Evolutionary conservation across 2,329 filamentous ascomycete genomes (phyloP).

Genomic region (Hysterium pulicare): DNA sequence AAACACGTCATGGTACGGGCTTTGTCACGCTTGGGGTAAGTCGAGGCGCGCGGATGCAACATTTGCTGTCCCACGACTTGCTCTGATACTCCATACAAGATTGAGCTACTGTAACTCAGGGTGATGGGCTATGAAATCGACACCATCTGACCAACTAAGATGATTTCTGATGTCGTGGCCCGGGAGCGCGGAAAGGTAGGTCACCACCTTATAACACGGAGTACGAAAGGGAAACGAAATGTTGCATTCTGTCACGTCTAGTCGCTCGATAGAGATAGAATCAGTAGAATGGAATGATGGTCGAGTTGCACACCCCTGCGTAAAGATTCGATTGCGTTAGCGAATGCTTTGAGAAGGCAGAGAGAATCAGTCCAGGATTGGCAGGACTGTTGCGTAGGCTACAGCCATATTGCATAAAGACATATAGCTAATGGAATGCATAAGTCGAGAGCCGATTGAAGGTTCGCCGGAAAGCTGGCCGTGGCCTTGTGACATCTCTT

Average conservation of each 20-base stretch:
- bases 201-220: constrained; percentile 19
- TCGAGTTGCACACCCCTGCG: constrained; percentile 16
- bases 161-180: too few relatives aligned
- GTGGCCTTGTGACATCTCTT: neutral
- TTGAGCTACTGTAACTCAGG: too few relatives aligned
- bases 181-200: too few relatives aligned
- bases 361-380: constrained; percentile 18
- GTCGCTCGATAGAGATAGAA: constrained; percentile 18
- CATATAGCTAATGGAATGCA: constrained; percentile 15
- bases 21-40: constrained; percentile 1
- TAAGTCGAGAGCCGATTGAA: constrained; percentile 18
- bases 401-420: constrained; percentile 17
- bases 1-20: constrained; percentile 2
- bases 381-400: constrained; percentile 17
- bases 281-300: constrained; percentile 14
- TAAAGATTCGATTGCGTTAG: constrained; percentile 17
- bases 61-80: too few relatives aligned
- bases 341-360: constrained; percentile 15
- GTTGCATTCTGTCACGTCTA: constrained; percentile 22
- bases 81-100: too few relatives aligned
- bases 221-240: constrained; percentile 19
- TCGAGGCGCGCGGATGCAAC: too few relatives aligned
- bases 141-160: too few relatives aligned
- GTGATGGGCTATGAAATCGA: too few relatives aligned
- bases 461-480: constrained; percentile 15